Conservation (phyloP, 331 rosid species). For the Stylosanthes scabra region DNA sequence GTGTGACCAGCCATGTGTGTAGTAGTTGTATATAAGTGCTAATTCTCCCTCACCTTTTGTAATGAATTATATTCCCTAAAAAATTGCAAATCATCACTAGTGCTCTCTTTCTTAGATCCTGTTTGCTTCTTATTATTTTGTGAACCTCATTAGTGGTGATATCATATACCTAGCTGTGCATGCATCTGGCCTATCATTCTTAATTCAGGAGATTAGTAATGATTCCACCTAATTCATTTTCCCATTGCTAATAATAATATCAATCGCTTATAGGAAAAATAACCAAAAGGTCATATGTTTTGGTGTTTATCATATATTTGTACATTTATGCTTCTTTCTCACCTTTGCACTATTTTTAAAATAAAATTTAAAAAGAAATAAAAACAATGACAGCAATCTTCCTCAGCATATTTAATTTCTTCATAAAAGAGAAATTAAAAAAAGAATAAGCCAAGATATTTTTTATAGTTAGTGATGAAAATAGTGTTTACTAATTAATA, state of each 20-base stretch:
- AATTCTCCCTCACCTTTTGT: no score
- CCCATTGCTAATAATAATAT: neutral
- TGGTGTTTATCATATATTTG: no score
- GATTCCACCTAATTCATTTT: neutral
- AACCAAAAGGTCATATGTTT: no score
- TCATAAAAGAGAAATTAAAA: no score
- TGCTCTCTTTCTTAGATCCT: constrained; percentile 9
- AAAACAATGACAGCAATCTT: no score
- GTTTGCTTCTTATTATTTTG: neutral
- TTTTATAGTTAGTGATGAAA: no score
- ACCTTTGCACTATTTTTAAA: no score
- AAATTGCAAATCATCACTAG: neutral
- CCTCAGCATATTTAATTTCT: no score
- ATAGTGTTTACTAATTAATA: no score
- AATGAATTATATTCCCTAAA: neutral
- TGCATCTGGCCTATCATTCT: neutral
- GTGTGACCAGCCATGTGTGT: constrained; percentile 29
- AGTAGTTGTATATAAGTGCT: neutral
- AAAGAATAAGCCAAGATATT: no score
- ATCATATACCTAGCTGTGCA: neutral
- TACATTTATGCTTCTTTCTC: no score
- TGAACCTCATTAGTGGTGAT: neutral
- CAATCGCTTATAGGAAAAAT: neutral
- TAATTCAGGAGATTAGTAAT: neutral
- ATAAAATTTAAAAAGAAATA: no score